Evolutionary conservation across 139 green algal species (phyloP), one percentile per base, ranked within the genome.

Genomic region (Chlamydomonas applanata): DNA sequence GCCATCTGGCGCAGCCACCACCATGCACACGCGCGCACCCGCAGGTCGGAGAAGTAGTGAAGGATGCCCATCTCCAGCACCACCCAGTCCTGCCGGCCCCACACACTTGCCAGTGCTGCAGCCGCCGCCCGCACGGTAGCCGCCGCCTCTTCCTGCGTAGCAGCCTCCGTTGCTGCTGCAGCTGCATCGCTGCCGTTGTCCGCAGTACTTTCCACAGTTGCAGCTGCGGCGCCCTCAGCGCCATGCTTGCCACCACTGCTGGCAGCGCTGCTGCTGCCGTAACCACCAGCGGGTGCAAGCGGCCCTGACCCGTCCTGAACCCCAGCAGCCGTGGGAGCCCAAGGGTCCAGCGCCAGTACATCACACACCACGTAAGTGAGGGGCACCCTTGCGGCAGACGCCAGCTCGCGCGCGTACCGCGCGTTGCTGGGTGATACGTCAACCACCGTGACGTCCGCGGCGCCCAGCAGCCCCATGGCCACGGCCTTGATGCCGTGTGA

Each of bases 41-140:
- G 17, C 52, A 86, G 61, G 45, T 80, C 72, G 27, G 80, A 3
- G 24, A 86, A 86, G 72, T 86, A 86, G 69, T 86, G 80, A 52
- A 86, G 76, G 16, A 86, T 36, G 1, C 74, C 74, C 74, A 73
- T 62, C 74, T 79, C 74, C 74, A 79, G 59, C 54, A 79, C 20
- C 54, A 79, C 74, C 74, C 67, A 19, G 40, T 79, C 54, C 30
- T n/a, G 17, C 5, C 7, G 3, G 4, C 62, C 62, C 62, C 34
- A 52, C 30, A 69, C 32, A 4, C 25, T 4, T 4, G 35, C 59
- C 53, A 25, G 20, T 22, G 14, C 16, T 54, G 16, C 53, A 61
- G 9, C 9, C 53, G 5, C 9, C 53, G 53, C 53, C 25, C 56
- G 9, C 56, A 13, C 56, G n/a, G n/a, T n/a, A n/a, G n/a, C n/a